These are phyloP conservation scores for Venturia pyrina DNA, from an alignment of 2,329 filamentous ascomycete genomes.

Conservation along the genomic window DNA sequence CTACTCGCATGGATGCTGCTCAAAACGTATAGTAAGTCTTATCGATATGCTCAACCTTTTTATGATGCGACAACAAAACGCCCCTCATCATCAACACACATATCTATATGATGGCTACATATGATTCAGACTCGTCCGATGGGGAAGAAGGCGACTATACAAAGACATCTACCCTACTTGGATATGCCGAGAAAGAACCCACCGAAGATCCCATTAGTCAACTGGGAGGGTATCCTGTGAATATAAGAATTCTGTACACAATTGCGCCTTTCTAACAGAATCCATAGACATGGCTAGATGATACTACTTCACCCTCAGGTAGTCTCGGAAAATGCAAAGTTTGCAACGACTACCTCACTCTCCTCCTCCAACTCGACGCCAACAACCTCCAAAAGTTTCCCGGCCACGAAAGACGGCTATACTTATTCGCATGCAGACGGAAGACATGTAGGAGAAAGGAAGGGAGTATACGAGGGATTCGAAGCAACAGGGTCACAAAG, in stretches of 20 bases:
- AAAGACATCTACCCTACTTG: constrained; percentile 80
- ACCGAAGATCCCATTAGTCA: constrained; percentile 79
- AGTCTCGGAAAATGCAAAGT: constrained; percentile 74
- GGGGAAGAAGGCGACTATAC: constrained; percentile 53
- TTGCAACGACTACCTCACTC: constrained; percentile 72
- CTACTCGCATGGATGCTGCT: not conserved
- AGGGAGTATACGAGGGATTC: constrained; percentile 68
- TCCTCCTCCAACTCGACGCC: constrained; percentile 84
- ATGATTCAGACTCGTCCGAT: constrained; percentile 78
- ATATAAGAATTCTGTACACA: constrained; percentile 22
- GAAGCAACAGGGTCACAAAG: constrained; percentile 51
- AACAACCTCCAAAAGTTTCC: constrained; percentile 82
- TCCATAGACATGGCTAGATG: constrained; percentile 68
- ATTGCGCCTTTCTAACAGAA: not conserved
- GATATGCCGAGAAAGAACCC: constrained; percentile 73
- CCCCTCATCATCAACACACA: not conserved
- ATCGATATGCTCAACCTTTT: not conserved
- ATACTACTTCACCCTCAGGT: constrained; percentile 60
- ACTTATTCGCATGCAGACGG: constrained; percentile 71
- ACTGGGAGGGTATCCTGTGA: constrained; percentile 76
- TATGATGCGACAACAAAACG: not conserved
- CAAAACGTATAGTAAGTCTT: not conserved
- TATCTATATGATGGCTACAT: constrained; percentile 26
- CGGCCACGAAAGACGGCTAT: constrained; percentile 76
- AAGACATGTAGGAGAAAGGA: constrained; percentile 72